Conservation (phyloP, 2,329 filamentous ascomycete genomes). For the Aspergillus tamarii region DNA sequence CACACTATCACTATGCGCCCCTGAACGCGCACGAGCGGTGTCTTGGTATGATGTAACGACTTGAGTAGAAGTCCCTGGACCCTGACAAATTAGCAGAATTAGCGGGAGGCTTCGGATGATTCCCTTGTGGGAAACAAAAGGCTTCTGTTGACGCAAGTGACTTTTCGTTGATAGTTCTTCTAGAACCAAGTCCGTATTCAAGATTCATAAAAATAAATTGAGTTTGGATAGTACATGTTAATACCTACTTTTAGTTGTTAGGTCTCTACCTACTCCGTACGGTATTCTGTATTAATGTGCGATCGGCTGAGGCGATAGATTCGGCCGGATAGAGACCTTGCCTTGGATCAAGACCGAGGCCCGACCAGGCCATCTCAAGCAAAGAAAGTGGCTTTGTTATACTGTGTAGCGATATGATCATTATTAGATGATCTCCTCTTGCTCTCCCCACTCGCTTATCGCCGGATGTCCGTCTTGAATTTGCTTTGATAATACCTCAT, state of each 20-base stretch:
- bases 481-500: not conserved
- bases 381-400: not conserved
- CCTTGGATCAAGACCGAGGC: not conserved
- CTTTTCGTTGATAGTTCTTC: not conserved
- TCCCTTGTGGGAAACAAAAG: not conserved
- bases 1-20: not conserved
- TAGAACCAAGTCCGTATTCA: not conserved
- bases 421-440: not conserved
- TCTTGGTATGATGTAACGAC: not conserved
- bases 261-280: not conserved
- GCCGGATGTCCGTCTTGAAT: not conserved
- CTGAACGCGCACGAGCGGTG: not conserved
- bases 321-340: not conserved
- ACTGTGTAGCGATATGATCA: not conserved
- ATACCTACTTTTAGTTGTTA: not conserved
- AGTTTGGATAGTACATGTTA: not conserved
- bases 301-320: not conserved
- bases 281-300: not conserved
- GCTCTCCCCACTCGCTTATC: not conserved
- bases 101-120: not conserved
- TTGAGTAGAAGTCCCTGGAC: not conserved
- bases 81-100: not conserved
- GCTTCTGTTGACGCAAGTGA: no score
- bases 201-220: not conserved
- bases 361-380: not conserved